phyloP scores from a whole-genome alignment of 345 rosid genomes.

The Turritis glabra region DNA sequence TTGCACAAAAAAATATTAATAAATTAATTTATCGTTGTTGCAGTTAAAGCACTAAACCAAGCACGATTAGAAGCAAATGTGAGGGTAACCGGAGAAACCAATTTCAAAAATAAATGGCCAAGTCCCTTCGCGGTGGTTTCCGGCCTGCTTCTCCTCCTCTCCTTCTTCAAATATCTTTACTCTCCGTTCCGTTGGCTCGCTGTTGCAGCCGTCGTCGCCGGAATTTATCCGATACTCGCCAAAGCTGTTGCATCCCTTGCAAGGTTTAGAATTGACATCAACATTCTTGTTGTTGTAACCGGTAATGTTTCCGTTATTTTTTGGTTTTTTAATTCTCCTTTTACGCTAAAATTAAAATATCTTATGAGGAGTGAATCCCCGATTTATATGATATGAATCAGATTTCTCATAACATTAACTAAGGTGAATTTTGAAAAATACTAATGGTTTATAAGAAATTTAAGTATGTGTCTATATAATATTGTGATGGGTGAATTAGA shows the following conservation, averaged over 20 bases:
- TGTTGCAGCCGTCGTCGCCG: constrained; percentile 62
- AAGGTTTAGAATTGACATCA: constrained; percentile 60
- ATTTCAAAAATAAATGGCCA: constrained; percentile 76
- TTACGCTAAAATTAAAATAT: background rate
- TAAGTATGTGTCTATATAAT: background rate
- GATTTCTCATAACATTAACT: background rate
- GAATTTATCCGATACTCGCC: constrained; percentile 56
- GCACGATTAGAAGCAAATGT: constrained; percentile 83
- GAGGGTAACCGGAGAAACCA: constrained; percentile 55
- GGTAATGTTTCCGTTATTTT: constrained; percentile 46
- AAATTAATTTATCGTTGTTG: background rate
- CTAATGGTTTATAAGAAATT: background rate
- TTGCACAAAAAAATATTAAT: background rate
- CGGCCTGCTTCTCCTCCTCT: constrained; percentile 56
- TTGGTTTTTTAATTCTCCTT: background rate
- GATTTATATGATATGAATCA: background rate
- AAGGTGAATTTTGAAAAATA: background rate
- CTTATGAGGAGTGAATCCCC: background rate
- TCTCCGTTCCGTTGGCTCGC: constrained; percentile 77
- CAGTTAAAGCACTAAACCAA: constrained; percentile 84
- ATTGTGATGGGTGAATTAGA: constrained; percentile 14
- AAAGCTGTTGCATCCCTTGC: constrained; percentile 55
- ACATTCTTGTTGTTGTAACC: constrained; percentile 69
- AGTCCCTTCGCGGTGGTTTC: constrained; percentile 68
- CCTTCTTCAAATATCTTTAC: constrained; percentile 59